Conservation (phyloP, 805 yeast genomes). For the Wickerhamomyces alni region DNA sequence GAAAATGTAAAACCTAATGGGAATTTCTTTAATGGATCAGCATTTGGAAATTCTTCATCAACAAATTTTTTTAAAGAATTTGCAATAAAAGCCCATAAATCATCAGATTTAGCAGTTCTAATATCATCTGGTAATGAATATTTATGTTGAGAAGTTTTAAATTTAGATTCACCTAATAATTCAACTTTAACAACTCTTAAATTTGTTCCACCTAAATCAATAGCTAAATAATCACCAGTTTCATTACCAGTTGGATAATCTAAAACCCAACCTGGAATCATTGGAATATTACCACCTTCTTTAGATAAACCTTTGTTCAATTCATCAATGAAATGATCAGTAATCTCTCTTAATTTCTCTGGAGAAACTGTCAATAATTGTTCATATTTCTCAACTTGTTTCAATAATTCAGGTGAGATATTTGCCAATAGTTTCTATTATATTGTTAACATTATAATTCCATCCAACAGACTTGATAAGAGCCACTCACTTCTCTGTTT, state of each 20-base stretch:
- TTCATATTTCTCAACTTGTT: conserved; percentile 55
- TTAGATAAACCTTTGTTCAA: conserved; percentile 74
- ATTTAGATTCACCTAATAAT: conserved; percentile 75
- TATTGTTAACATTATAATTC: conserved; percentile 1
- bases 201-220: conserved; percentile 97
- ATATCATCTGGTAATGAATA: conserved; percentile 70
- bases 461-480: no score
- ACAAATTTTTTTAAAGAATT: conserved; percentile 69
- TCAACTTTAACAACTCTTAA: conserved; percentile 86
- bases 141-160: conserved; percentile 83
- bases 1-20: conserved; percentile 95
- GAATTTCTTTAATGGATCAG: conserved; percentile 44
- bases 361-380: conserved; percentile 54
- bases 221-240: conserved; percentile 83
- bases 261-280: conserved; percentile 97
- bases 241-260: conserved; percentile 91
- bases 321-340: conserved; percentile 72
- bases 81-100: conserved; percentile 84
- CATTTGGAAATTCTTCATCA: conserved; percentile 61
- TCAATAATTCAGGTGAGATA: conserved; percentile 48
- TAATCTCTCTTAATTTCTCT: conserved; percentile 56
- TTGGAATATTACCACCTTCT: conserved; percentile 84
- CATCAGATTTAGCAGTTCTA: conserved; percentile 74
- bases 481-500: conserved; percentile 16
- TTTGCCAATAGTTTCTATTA: conserved; percentile 27